Evolutionary conservation across 345 rosid species (phyloP), one percentile per base, ranked within the genome.

Genomic region (Brassica incana): DNA sequence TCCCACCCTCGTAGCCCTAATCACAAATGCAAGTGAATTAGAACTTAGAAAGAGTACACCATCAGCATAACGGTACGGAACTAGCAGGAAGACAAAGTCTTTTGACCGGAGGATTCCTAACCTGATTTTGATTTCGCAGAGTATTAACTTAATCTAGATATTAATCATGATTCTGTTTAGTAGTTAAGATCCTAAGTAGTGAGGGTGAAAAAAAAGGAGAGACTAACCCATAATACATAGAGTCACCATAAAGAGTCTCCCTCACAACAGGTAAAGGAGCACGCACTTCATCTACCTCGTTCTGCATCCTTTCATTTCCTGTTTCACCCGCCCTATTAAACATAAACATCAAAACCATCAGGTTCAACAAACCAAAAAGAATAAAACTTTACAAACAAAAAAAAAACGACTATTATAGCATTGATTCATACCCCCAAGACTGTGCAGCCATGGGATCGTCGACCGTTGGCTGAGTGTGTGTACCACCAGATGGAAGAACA

Each of bases 221-320:
- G 76, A 72, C 86, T 78, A 86, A 96, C 99, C 88, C 88, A 71
- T 84, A 85, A 69, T 85, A 64, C 82, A 85, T 63, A 2, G 91
- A 73, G 83, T 90, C 92, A 33, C 92, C 98, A 84, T 93, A 96
- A 60, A 96, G 98, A 29, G 98, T 95, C 80, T 96, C 99, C 86
- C 99, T 90, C 70, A 90, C 91, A 79, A 92, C 97, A 43, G 98
- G 98, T 33, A 96, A 81, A 74, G 99, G 97, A 83, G 99, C 77
- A 58, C 98, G 99, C 61, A 93, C 94, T 82, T 88, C 98, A 40
- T 90, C 97, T 62, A 78, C 89, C 48, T 59, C 86, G 56, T 54
- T 82, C 71, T 76, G 86, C 71, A 77, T 75, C 48, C 78, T 78
- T 80, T 71, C 86, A 80, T 72, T 78, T 77, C 65, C 89, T 43